These are phyloP conservation scores for Penicillium sp. DNA, from an alignment of 2,329 filamentous ascomycete genomes.

Conservation along the genomic window DNA sequence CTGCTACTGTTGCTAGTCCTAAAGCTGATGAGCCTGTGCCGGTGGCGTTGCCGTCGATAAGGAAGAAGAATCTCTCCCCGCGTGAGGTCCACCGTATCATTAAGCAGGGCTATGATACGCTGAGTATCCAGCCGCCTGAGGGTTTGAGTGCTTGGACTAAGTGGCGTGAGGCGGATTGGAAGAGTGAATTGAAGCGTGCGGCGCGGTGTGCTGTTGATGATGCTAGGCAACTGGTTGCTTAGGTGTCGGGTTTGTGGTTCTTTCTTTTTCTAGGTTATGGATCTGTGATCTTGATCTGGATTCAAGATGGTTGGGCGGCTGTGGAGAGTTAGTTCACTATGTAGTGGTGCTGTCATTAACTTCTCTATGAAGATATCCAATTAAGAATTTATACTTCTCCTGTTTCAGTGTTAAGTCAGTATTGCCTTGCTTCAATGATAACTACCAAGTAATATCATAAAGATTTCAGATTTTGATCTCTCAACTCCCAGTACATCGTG, in stretches of 20 bases:
- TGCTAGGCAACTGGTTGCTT: constrained; percentile 45
- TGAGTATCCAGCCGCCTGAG: constrained; percentile 82
- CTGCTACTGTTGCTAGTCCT: constrained; percentile 10
- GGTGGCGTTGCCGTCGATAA: constrained; percentile 26
- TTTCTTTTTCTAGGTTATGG: background rate
- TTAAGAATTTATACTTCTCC: constrained; percentile 1
- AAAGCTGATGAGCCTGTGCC: constrained; percentile 20
- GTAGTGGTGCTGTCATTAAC: background rate
- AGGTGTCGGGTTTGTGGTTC: background rate
- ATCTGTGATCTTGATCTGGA: background rate
- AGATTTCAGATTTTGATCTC: background rate
- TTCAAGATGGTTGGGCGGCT: background rate
- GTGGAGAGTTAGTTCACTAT: background rate
- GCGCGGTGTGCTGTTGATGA: constrained; percentile 69
- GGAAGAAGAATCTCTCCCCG: constrained; percentile 64
- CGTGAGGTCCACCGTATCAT: constrained; percentile 82
- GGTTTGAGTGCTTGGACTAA: constrained; percentile 76
- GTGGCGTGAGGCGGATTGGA: constrained; percentile 79
- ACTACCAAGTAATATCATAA: background rate
- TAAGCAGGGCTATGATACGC: constrained; percentile 88
- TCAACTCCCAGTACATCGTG: background rate
- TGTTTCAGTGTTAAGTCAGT: background rate
- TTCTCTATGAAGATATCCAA: constrained; percentile 4
- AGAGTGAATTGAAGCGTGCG: constrained; percentile 75
- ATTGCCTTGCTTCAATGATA: background rate